Percentiles rank a stretch among this genome's conserved stretches.
Evolutionary conservation across 1,284 basidiomycete species (phyloP).

Genomic region (Abortiporus biennis): DNA sequence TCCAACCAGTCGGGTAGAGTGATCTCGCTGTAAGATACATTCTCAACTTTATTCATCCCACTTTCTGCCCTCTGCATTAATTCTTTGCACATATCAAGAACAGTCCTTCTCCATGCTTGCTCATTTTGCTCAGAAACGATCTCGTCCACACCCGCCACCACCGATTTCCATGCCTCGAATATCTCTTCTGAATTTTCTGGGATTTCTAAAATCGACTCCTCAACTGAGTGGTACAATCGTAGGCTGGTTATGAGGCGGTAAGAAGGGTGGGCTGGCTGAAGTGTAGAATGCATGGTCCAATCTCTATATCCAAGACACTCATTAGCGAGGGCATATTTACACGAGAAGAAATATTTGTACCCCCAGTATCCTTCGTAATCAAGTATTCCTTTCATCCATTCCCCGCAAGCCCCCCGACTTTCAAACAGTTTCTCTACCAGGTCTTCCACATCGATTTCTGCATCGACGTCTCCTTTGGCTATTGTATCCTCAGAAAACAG

Average conservation of each 20-base stretch:
- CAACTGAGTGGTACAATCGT: slow-evolving; percentile 49
- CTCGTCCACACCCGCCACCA: slow-evolving; percentile 38
- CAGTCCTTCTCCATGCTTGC: slow-evolving; percentile 26
- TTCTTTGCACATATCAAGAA: slow-evolving; percentile 31
- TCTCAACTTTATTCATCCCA: slow-evolving; percentile 9
- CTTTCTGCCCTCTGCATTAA: slow-evolving; percentile 26
- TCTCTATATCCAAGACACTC: slow-evolving; percentile 43
- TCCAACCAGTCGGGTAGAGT: slow-evolving; percentile 19
- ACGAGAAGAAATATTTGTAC: slow-evolving; percentile 33
- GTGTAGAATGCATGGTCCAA: slow-evolving; percentile 64
- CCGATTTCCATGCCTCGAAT: slow-evolving; percentile 50
- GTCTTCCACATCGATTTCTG: slow-evolving; percentile 60
- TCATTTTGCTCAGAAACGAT: slow-evolving; percentile 45
- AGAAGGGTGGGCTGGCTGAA: slow-evolving; percentile 63
- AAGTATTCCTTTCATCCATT: slow-evolving; percentile 45
- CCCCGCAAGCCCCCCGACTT: slow-evolving; percentile 29
- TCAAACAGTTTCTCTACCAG: slow-evolving; percentile 46
- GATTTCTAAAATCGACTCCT: slow-evolving; percentile 1
- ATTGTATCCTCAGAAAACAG: slow-evolving; percentile 22
- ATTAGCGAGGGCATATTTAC: slow-evolving; percentile 5
- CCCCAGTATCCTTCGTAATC: slow-evolving; percentile 68
- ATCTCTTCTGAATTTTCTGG: slow-evolving; percentile 15
- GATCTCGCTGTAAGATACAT: background rate
- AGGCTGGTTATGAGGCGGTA: slow-evolving; percentile 69
- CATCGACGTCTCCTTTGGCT: slow-evolving; percentile 20